Evolutionary conservation across 768 basidiomycete species (phyloP).

Genomic region (Mrakia blollopis): DNA sequence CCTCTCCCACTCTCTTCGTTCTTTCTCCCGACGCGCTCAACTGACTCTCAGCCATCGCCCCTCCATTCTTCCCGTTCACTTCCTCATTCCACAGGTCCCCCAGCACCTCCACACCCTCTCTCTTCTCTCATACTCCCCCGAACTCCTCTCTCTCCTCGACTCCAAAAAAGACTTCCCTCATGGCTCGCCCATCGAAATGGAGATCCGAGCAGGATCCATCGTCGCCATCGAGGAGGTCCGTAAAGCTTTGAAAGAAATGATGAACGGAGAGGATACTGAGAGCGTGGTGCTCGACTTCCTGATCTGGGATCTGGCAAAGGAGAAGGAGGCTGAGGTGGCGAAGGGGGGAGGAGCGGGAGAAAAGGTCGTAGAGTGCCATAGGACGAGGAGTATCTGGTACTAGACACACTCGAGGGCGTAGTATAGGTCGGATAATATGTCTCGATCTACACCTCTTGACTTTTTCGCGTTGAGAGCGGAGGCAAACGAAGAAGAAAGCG

Average conservation of each 20-base stretch:
- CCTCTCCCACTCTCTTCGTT: constrained; percentile 51
- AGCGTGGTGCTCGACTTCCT: constrained; percentile 87
- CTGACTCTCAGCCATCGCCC: constrained; percentile 20
- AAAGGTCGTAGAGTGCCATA: constrained; percentile 64
- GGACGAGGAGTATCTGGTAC: constrained; percentile 83
- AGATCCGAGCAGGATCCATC: constrained; percentile 70
- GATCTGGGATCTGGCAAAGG: constrained; percentile 66
- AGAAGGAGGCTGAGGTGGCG: constrained; percentile 49
- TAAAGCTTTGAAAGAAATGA: constrained; percentile 52
- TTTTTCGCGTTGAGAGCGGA: too few species aligned
- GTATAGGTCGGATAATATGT: too few species aligned
- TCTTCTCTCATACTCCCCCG: constrained; percentile 65
- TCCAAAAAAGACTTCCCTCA: constrained; percentile 50
- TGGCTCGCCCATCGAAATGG: constrained; percentile 67
- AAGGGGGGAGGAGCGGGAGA: constrained; percentile 47
- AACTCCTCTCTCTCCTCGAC: constrained; percentile 54
- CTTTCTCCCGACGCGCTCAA: constrained; percentile 29
- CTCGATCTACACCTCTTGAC: too few species aligned
- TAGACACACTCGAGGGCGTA: constrained; percentile 43
- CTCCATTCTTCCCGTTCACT: neutral
- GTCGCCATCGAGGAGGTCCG: constrained; percentile 70
- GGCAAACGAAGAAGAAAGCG: too few species aligned
- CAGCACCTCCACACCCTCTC: constrained; percentile 81
- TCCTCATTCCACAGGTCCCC: constrained; percentile 56
- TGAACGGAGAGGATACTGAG: constrained; percentile 47